Base-by-base conservation (phyloP, 352 stramenopile species). In the Pythium catenulatum region DNA sequence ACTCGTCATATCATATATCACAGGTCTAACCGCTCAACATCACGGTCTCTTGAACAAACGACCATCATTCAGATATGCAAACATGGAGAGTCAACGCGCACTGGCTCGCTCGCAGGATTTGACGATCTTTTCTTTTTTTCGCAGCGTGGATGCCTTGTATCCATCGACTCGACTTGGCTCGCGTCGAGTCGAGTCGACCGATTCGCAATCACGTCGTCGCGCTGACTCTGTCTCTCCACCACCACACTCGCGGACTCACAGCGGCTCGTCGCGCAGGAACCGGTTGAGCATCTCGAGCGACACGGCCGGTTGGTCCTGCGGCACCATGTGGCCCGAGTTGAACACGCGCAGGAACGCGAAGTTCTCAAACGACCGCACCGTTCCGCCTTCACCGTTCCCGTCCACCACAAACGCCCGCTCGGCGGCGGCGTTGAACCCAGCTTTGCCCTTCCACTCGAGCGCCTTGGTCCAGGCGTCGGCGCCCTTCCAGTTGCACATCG, bases 401-500 rank as follows among this genome's bases (percentile, higher is more conserved):
- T 82, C 32, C 5, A 82, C 72, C 27, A 86, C 43, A 43, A 89
- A 87, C 1, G 72, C 72, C 5, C 37, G 54, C 34, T 87, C 73
- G 2, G 21, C 32, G 11, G 86, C 90, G 19, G 61, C 76, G 46
- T 97, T 92, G 91, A 99, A 99, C 9, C 90, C 93, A 14, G 91
- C 87, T 69, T 94, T 91, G 66, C 96, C 94, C 36, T 82, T 81
- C 98, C 98, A 99, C 30, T 98, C 91, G 52, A 99, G 90, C 34
- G 87, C 93, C 19, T 94, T 86, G 13, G 96, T 98, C 97, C 96
- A 99, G 15, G 96, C 96, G 68, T 98, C 69, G 85, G 99, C 99
- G 50, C 97, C 97, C 37, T 98, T 70, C 90, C 98, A 99, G 85
- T 99, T 99, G 91, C 96, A 99, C 79, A 99, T 98, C 79, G 98